Base-by-base conservation (phyloP, 176 grass and related monocot genomes). In the Zizania latifolia region DNA sequence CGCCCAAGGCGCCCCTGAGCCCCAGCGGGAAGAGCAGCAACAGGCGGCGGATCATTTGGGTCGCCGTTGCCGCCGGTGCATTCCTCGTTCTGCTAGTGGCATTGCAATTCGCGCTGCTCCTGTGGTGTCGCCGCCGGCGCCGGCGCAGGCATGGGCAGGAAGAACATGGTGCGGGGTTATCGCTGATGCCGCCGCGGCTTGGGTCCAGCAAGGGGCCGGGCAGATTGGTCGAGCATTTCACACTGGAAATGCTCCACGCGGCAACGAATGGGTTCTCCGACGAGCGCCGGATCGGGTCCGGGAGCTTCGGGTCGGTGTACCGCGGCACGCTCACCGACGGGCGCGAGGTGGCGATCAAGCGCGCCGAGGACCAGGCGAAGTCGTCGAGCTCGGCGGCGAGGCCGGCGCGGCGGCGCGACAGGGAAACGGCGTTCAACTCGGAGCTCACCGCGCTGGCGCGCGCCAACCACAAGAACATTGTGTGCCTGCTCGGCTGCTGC, bases 221-320 rank as follows among this genome's bases (percentile, higher is more conserved):
- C 8, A 80, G 77, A 58, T 78, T 82, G 17, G 82, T 93, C 32
- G 90, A 97, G 81, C 73, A 58, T 23, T 93, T 90, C 80, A 60
- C 78, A 0, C 64, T 92, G 38, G 79, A 81, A 3, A 46, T n/a
- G 4, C 87, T 96, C 28, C 84, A 76, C 7, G 74, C 62, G 19
- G 90, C 80, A 28, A 94, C 94, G 19, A 71, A 71, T 37, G 84
- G 78, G 21, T 97, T 93, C 88, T 77, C 89, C 50, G 88, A 90
- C 37, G 73, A 41, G 4, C 77, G 84, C 11, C 88, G 81, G 66
- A 93, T 93, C 71, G 94, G 88, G 3, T 85, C 88, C 0, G 94
- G 91, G 17, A 93, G 94, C 88, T 97, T 97, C 81, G 94, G 94
- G 27, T 93, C 91, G 11, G 94, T 97, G 67, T 93, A 93, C 78